Conservation (phyloP, 2,329 filamentous ascomycete species). For the Colletotrichum lini region DNA sequence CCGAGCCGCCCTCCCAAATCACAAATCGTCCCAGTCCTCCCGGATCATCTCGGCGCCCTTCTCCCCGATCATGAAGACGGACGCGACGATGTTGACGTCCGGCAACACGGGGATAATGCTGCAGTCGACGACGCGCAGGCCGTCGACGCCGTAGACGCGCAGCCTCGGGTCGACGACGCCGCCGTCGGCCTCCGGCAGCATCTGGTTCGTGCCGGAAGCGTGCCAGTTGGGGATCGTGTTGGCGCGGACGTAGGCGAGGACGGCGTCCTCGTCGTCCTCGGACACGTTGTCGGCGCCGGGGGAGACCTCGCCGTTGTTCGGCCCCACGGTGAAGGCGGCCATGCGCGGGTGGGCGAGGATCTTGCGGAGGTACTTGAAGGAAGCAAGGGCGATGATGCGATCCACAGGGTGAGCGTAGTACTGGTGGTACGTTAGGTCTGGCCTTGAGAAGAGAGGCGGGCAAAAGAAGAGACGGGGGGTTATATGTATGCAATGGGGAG, state of each 20-base stretch:
- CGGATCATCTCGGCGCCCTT: conserved; percentile 51
- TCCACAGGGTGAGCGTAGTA: conserved; percentile 49
- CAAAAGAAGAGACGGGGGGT: background rate
- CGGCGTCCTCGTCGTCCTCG: conserved; percentile 46
- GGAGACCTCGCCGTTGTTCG: conserved; percentile 46
- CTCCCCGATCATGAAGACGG: conserved; percentile 49
- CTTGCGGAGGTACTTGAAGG: conserved; percentile 51
- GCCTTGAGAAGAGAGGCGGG: background rate
- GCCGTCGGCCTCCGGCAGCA: conserved; percentile 56
- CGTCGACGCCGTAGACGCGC: conserved; percentile 69
- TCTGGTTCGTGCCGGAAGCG: conserved; percentile 64
- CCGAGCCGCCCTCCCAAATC: background rate
- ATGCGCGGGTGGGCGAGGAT: conserved; percentile 48
- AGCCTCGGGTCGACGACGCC: conserved; percentile 50
- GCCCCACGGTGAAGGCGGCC: conserved; percentile 46
- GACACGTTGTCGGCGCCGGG: conserved; percentile 42
- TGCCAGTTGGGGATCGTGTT: conserved; percentile 55
- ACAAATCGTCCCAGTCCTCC: conserved; percentile 45
- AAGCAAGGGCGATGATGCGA: conserved; percentile 50
- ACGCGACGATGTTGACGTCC: conserved; percentile 49
- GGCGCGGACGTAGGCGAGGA: conserved; percentile 49
- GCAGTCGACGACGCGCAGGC: conserved; percentile 62
- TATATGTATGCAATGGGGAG: too few relatives aligned
- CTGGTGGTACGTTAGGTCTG: conserved; percentile 20
- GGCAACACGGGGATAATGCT: conserved; percentile 62